Evolutionary conservation across 139 green algal genomes (phyloP).

Genomic region (Limnomonas spitsbergensis): DNA sequence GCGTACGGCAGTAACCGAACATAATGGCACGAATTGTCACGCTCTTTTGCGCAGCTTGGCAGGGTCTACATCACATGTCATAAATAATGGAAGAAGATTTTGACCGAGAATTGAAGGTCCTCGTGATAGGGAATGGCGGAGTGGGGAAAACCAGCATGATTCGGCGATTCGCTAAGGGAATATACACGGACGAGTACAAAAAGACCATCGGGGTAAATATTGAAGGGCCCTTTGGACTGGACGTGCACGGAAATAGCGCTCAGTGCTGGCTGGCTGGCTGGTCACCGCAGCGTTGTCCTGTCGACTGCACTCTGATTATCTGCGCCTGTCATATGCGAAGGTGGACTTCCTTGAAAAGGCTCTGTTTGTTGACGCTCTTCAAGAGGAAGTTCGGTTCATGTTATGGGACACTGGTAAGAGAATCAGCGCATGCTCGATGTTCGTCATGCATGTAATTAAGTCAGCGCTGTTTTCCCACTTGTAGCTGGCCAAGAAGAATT

Average conservation of each 20-base stretch:
- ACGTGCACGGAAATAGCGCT: too few relatives aligned
- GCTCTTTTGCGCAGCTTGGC: too few relatives aligned
- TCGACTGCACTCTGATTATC: too few relatives aligned
- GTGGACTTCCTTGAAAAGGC: slow-evolving; percentile 80
- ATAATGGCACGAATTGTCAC: too few relatives aligned
- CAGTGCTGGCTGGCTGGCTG: too few relatives aligned
- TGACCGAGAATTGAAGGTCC: slow-evolving; percentile 49
- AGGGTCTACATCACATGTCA: too few relatives aligned
- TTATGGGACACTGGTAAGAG: slow-evolving; percentile 70
- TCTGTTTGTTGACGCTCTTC: slow-evolving; percentile 57
- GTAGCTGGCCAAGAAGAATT: slow-evolving; percentile 78
- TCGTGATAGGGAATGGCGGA: slow-evolving; percentile 71
- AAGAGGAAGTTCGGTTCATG: slow-evolving; percentile 72
- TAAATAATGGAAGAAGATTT: slow-evolving; percentile 38
- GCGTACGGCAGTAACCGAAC: too few relatives aligned
- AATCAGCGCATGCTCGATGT: too few relatives aligned
- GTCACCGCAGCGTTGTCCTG: too few relatives aligned
- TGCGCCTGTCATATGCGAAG: too few relatives aligned
- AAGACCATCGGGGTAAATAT: slow-evolving; percentile 83
- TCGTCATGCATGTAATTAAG: not conserved
- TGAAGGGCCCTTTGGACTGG: too few relatives aligned
- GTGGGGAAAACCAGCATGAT: slow-evolving; percentile 80
- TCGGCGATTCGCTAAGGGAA: slow-evolving; percentile 62
- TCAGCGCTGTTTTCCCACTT: not conserved
- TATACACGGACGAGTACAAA: slow-evolving; percentile 73